Conservation (phyloP, 768 basidiomycete genomes). For the Leccinum uliginosum region DNA sequence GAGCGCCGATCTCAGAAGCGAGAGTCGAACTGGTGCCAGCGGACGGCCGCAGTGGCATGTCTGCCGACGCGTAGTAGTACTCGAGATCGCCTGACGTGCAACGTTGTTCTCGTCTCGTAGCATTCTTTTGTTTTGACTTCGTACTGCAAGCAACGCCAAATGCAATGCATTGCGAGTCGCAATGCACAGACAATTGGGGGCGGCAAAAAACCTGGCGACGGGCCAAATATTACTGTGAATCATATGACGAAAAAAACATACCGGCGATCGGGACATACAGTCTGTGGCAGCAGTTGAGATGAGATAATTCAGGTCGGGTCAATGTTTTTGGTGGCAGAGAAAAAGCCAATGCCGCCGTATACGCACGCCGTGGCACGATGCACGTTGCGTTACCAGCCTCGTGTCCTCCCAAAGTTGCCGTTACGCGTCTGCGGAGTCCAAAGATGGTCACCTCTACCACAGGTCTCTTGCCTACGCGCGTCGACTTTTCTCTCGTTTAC, state of each 20-base stretch:
- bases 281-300: conserved; percentile 8
- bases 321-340: conserved; percentile 3
- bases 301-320: conserved; percentile 11
- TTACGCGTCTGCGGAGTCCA: conserved; percentile 18
- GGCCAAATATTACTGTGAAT: not conserved
- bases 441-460: conserved; percentile 4
- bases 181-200: not conserved
- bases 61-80: not conserved
- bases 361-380: conserved; percentile 9
- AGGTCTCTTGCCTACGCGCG: not conserved
- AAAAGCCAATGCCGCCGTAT: conserved; percentile 14
- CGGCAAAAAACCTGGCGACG: not conserved
- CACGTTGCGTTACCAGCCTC: conserved; percentile 21
- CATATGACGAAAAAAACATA: conserved; percentile 8
- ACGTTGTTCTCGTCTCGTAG: not conserved
- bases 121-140: not conserved
- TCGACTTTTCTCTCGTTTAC: not conserved
- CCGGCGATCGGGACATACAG: not conserved
- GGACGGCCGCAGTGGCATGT: too few species aligned
- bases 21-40: not conserved
- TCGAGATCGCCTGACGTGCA: not conserved
- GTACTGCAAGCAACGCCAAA: not conserved
- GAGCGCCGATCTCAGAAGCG: not conserved
- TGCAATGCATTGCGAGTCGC: too few species aligned
- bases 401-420: conserved; percentile 20